Evolutionary conservation across 2,329 filamentous ascomycete species (phyloP), one percentile per base, ranked within the genome.

Genomic region (Xylariaceae sp.): DNA sequence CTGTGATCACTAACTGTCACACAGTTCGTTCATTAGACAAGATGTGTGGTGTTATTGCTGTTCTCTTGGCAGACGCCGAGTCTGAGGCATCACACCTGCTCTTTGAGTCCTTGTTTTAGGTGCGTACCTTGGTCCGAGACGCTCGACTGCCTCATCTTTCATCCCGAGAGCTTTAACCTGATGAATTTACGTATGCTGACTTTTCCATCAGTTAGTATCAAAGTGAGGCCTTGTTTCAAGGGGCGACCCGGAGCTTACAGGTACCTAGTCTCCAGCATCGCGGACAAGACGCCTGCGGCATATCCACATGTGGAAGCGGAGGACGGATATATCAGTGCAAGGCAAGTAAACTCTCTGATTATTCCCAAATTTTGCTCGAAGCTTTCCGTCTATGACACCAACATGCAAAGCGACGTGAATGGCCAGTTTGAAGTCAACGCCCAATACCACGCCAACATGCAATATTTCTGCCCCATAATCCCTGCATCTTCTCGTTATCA

Each of bases 241-340:
- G n/a, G n/a, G n/a, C n/a, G n/a, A n/a, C n/a, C n/a, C n/a, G n/a
- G n/a, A n/a, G n/a, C n/a, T n/a, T n/a, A n/a, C n/a, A n/a, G n/a
- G n/a, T n/a, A n/a, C n/a, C n/a, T n/a, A n/a, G n/a, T 23, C 41
- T 55, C 2, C 52, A 82, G 63, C 77, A 72, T 42, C 52, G 60
- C 37, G 52, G 56, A 6, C 49, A 57, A 27, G 53, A 55, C 44
- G 53, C 85, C 20, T 84, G 81, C 53, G 81, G 84, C 40, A 86
- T 82, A n/a, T 88, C 83, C 63, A 86, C 82, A n/a, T 88, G 83
- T 63, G 82, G 79, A 22, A 69, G 76, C 12, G 82, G 83, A 29
- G 85, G 85, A 46, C 77, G 83, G 22, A 82, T 88, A 54, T 86
- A 83, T 64, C 85, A 88, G 62, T 83, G 85, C 70, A 90, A n/a